Base-by-base conservation (phyloP, 345 rosid species). In the Gossypium sturtianum region DNA sequence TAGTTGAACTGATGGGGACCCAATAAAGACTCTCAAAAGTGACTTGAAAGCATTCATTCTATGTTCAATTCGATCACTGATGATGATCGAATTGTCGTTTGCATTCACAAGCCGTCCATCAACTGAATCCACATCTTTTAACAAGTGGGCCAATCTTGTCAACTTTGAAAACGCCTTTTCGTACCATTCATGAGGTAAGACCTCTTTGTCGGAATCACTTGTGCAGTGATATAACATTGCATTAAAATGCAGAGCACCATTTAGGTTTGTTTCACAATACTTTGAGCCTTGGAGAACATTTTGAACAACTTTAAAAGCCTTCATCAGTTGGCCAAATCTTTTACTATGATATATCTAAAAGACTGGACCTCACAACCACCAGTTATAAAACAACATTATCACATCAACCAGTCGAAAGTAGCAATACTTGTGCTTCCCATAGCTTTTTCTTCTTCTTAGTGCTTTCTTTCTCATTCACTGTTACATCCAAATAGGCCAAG, bases 41-140 rank as follows among this genome's bases (percentile, higher is more conserved):
- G 63, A 58, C 38, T 58, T 58, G 63, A 58, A 58, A 58, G 63
- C 3, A 23, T 58, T 58, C 63, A 58, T 58, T 58, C 63, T 58
- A 12, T 20, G 63, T 12, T 58, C 63, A 58, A 58, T 23, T 2
- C 38, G 17, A 58, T 58, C 63, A 4, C 25, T 34, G 4, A 25
- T 58, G 17, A 58, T 58, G 63, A 58, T 58, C 5, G 63, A 58
- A 58, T 58, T 11, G 34, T 58, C 38, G 9, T 58, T 58, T 34
- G 25, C 63, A 58, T 58, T 58, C 63, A 58, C 34, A 58, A 58
- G 16, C 16, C 63, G 17, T 23, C 63, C 63, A 23, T 58, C 38
- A 22, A 58, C 38, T 12, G 13, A 58, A 58, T 58, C 63, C 63
- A 58, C 63, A 12, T 58, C 63, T 58, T 58, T 58, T 58, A 58